A percentile compares a stretch with the other conserved stretches of the same genome.
These are phyloP conservation scores for Rhizopogon salebrosus DNA, from an alignment of 768 basidiomycete species.

Conservation along the genomic window DNA sequence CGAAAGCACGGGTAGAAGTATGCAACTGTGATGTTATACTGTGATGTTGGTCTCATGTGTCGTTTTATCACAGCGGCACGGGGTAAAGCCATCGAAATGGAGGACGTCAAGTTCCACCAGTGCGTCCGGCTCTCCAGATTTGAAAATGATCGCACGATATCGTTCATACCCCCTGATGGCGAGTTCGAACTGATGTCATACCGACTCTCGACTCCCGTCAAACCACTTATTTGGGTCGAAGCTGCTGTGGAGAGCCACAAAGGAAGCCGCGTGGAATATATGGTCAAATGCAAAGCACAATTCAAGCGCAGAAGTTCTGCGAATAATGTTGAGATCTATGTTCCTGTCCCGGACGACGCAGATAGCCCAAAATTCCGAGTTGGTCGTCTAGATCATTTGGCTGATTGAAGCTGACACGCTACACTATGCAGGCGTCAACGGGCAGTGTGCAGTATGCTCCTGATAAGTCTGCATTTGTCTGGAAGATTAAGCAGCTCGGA, in stretches of 20 bases:
- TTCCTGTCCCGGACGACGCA: conserved; percentile 98
- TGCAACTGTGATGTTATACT: conserved; percentile 23
- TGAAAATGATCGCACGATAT: conserved; percentile 98
- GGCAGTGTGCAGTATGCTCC: conserved; percentile 96
- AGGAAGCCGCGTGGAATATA: conserved; percentile 92
- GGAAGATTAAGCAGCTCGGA: conserved; percentile 98
- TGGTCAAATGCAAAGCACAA: conserved; percentile 94
- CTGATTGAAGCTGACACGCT: neutral
- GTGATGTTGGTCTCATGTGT: neutral
- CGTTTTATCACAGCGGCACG: conserved; percentile 57
- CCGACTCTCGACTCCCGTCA: conserved; percentile 92
- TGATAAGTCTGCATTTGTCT: conserved; percentile 96
- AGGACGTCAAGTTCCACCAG: conserved; percentile 99
- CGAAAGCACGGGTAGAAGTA: conserved; percentile 92
- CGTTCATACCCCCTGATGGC: conserved; percentile 98
- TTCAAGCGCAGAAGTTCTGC: conserved; percentile 96
- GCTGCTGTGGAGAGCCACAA: conserved; percentile 92
- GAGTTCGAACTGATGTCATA: conserved; percentile 99
- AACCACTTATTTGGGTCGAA: conserved; percentile 93
- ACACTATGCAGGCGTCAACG: conserved; percentile 68
- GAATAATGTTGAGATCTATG: conserved; percentile 98
- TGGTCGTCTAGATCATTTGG: conserved; percentile 19
- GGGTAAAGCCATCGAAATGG: conserved; percentile 99
- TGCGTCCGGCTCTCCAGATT: conserved; percentile 96
- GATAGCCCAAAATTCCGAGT: conserved; percentile 97